phyloP scores from a whole-genome alignment of 2,329 filamentous ascomycete species.

The Paecilomyces formosus region DNA sequence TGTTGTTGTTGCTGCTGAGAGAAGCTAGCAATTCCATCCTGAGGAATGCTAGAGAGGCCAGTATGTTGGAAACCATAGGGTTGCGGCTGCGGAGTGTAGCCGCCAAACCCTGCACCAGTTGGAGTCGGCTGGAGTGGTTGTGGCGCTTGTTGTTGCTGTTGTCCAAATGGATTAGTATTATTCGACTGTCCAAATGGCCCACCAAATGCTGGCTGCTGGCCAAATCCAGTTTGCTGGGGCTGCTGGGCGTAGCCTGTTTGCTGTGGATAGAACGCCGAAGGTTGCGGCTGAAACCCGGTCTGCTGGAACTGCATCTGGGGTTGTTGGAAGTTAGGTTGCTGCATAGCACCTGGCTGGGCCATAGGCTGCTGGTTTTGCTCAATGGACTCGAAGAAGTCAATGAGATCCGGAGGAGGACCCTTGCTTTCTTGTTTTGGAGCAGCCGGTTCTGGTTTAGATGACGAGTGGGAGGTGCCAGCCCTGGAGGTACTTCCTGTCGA shows the following conservation, averaged over 20 bases:
- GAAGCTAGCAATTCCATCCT: slow-evolving; percentile 42
- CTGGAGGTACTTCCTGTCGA: slow-evolving; percentile 21
- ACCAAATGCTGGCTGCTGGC: slow-evolving; percentile 19
- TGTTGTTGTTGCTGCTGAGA: slow-evolving; percentile 37
- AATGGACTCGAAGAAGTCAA: slow-evolving; percentile 92
- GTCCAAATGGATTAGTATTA: slow-evolving; percentile 30
- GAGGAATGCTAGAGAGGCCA: slow-evolving; percentile 39
- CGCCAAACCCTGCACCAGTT: slow-evolving; percentile 76
- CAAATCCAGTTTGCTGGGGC: slow-evolving; percentile 24
- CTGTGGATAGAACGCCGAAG: slow-evolving; percentile 23
- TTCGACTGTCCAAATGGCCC: slow-evolving; percentile 18
- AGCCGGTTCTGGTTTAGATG: slow-evolving; percentile 18
- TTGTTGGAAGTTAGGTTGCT: slow-evolving; percentile 23
- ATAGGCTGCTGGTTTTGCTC: slow-evolving; percentile 61
- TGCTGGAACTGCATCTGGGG: slow-evolving; percentile 13
- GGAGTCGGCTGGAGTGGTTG: slow-evolving; percentile 52
- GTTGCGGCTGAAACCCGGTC: slow-evolving; percentile 15
- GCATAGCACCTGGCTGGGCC: slow-evolving; percentile 33
- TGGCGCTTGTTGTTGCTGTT: slow-evolving; percentile 20
- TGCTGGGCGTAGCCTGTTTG: slow-evolving; percentile 24
- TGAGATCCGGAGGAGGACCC: slow-evolving; percentile 59
- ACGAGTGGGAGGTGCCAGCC: slow-evolving; percentile 14
- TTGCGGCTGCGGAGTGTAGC: slow-evolving; percentile 66
- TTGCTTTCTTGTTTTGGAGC: slow-evolving; percentile 25
- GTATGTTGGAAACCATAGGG: slow-evolving; percentile 41